phyloP scores from a whole-genome alignment of 2,329 filamentous ascomycete genomes.

The Kalmusia sp. region DNA sequence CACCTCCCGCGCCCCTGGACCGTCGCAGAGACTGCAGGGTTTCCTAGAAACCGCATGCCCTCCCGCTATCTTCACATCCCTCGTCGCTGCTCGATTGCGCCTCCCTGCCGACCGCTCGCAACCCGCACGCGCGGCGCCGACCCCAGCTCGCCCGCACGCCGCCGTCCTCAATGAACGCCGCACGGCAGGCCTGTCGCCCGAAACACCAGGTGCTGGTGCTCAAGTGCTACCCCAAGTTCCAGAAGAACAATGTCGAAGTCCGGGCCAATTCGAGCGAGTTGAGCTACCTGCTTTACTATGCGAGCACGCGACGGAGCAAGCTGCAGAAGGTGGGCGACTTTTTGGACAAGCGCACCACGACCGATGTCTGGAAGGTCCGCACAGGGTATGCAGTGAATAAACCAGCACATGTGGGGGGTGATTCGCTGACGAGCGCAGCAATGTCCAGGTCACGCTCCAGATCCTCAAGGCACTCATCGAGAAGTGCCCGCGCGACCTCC shows the following conservation, averaged over 20 bases:
- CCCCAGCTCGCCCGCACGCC: not conserved
- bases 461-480: slow-evolving; percentile 92
- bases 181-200: slow-evolving; percentile 73
- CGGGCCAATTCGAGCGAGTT: slow-evolving; percentile 97
- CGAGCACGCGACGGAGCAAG: slow-evolving; percentile 91
- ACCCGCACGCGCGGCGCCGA: not conserved
- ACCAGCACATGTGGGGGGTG: no score
- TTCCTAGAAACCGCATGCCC: slow-evolving; percentile 14
- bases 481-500: slow-evolving; percentile 87
- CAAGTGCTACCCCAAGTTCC: slow-evolving; percentile 93
- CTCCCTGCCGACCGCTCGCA: not conserved
- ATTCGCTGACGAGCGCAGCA: no score
- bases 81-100: not conserved
- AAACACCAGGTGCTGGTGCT: slow-evolving; percentile 97
- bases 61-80: slow-evolving; percentile 4
- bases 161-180: slow-evolving; percentile 58
- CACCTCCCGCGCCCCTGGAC: slow-evolving; percentile 6
- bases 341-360: slow-evolving; percentile 90
- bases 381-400: slow-evolving; percentile 72
- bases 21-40: slow-evolving; percentile 2
- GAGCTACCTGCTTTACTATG: slow-evolving; percentile 96
- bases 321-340: slow-evolving; percentile 95
- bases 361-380: slow-evolving; percentile 86
- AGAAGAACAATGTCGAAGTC: slow-evolving; percentile 85
- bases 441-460: slow-evolving; percentile 92